Conservation (phyloP, 192 early-diverging fungal genomes). For the Chytriomyces hyalinus region DNA sequence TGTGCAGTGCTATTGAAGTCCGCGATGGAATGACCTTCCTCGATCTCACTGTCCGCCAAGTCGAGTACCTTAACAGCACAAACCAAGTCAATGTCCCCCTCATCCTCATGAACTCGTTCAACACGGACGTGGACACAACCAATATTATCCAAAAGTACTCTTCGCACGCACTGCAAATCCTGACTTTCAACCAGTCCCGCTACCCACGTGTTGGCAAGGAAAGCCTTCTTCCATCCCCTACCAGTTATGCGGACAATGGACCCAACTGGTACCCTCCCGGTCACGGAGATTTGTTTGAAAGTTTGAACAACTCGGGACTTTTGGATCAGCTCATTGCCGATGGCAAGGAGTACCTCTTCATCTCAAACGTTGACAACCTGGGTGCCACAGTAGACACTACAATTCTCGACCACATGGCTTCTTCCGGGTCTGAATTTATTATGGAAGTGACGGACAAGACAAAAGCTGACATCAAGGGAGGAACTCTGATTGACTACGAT, state of each 20-base stretch:
- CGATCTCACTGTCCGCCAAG: constrained; percentile 97
- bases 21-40: constrained; percentile 98
- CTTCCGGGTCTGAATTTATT: constrained; percentile 87
- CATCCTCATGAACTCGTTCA: constrained; percentile 99
- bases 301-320: constrained; percentile 89
- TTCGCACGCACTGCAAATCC: constrained; percentile 86
- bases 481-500: constrained; percentile 98
- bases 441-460: constrained; percentile 99
- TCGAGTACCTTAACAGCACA: constrained; percentile 93
- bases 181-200: constrained; percentile 97
- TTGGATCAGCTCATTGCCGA: constrained; percentile 87
- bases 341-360: constrained; percentile 98
- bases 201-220: constrained; percentile 95
- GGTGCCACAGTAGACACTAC: constrained; percentile 94
- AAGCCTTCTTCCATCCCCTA: constrained; percentile 83
- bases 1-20: constrained; percentile 89
- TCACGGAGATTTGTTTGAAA: constrained; percentile 98
- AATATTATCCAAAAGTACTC: constrained; percentile 98
- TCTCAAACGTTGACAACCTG: constrained; percentile 98
- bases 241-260: constrained; percentile 63
- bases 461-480: constrained; percentile 99
- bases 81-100: constrained; percentile 92
- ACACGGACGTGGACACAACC: constrained; percentile 96
- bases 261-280: constrained; percentile 87
- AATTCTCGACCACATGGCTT: constrained; percentile 91